These are phyloP conservation scores for Fusarium sp. DNA, from an alignment of 2,329 filamentous ascomycete genomes.

Conservation along the genomic window DNA sequence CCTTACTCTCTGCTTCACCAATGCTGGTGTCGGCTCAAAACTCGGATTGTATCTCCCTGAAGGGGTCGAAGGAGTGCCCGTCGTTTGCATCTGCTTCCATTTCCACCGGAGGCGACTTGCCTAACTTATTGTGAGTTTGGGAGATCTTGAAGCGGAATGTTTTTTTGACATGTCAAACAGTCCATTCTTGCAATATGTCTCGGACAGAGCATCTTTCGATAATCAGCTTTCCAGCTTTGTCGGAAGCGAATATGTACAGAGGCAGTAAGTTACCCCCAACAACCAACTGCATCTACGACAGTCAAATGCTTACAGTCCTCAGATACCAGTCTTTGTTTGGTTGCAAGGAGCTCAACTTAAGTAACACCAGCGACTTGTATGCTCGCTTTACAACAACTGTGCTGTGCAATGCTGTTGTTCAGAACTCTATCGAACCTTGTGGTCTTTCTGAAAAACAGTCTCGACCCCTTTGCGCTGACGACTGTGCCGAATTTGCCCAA, in stretches of 20 bases:
- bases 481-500: conserved; percentile 86
- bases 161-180: conserved; percentile 59
- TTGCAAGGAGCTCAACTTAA: conserved; percentile 80
- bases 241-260: conserved; percentile 76
- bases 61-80: conserved; percentile 76
- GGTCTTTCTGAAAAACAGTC: conserved; percentile 72
- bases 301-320: conserved; percentile 22
- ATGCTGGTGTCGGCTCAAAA: conserved; percentile 54
- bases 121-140: conserved; percentile 72
- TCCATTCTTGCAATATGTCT: conserved; percentile 87
- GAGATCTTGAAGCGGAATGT: background rate
- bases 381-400: conserved; percentile 93
- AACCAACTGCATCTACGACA: background rate
- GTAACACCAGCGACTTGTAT: conserved; percentile 85
- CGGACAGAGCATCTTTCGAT: conserved; percentile 82
- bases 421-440: conserved; percentile 83
- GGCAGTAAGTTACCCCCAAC: conserved; percentile 72
- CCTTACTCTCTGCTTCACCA: conserved; percentile 47
- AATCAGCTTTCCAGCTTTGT: conserved; percentile 78
- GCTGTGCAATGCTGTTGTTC: conserved; percentile 92
- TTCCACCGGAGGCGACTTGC: conserved; percentile 70
- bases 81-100: conserved; percentile 80
- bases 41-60: conserved; percentile 72
- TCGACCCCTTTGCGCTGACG: conserved; percentile 86
- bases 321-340: conserved; percentile 88